Evolutionary conservation across 2,329 filamentous ascomycete species (phyloP).

Genomic region (Penicillium sp.): DNA sequence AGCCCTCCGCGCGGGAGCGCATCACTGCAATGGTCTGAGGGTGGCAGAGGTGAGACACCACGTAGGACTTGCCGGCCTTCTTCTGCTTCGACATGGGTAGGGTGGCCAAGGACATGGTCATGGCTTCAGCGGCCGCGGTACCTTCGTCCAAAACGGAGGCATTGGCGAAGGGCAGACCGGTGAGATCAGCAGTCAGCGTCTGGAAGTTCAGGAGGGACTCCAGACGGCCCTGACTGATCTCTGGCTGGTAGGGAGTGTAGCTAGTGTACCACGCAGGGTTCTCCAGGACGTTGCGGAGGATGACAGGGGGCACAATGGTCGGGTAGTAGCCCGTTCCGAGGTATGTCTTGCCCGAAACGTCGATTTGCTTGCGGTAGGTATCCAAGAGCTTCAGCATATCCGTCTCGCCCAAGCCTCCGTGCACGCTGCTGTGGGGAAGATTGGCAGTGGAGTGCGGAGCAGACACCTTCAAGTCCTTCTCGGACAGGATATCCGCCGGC

Average conservation of each 20-base stretch:
- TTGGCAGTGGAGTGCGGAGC: slow-evolving; percentile 38
- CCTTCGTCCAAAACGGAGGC: slow-evolving; percentile 84
- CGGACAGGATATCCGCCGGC: slow-evolving; percentile 66
- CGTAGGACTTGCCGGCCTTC: slow-evolving; percentile 66
- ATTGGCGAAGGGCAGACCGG: slow-evolving; percentile 77
- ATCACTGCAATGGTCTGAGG: slow-evolving; percentile 79
- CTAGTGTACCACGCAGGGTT: slow-evolving; percentile 96
- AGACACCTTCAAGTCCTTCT: slow-evolving; percentile 53
- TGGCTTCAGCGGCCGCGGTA: slow-evolving; percentile 86
- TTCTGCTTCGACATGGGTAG: slow-evolving; percentile 64
- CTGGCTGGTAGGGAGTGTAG: slow-evolving; percentile 93
- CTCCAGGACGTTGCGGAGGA: slow-evolving; percentile 85
- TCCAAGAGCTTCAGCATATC: slow-evolving; percentile 37
- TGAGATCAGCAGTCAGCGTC: slow-evolving; percentile 85
- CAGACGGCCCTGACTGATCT: slow-evolving; percentile 89
- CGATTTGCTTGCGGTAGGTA: slow-evolving; percentile 48
- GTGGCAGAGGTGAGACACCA: slow-evolving; percentile 74
- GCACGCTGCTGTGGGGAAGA: slow-evolving; percentile 32
- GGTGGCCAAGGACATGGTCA: slow-evolving; percentile 80
- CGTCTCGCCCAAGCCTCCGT: slow-evolving; percentile 41
- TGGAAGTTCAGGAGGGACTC: slow-evolving; percentile 94
- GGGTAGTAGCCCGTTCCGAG: slow-evolving; percentile 84
- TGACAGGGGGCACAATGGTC: slow-evolving; percentile 77
- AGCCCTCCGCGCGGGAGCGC: slow-evolving; percentile 77
- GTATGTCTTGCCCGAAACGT: slow-evolving; percentile 54